phyloP scores from a whole-genome alignment of 352 stramenopile genomes.

The Pythium apleroticum region DNA sequence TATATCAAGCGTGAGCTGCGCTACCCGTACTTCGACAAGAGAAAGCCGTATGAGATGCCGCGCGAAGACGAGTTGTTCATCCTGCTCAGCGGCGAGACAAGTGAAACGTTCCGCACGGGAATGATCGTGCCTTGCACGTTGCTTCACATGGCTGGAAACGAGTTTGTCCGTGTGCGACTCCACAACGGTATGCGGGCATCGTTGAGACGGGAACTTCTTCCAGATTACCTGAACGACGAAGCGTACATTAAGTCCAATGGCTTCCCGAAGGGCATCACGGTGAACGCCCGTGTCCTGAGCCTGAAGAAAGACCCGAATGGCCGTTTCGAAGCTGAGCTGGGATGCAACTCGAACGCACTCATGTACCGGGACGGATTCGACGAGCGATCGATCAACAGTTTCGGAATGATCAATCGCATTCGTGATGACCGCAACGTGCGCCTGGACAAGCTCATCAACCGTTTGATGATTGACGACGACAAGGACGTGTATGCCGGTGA shows the following conservation, averaged over 20 bases:
- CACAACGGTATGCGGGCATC: slow-evolving; percentile 84
- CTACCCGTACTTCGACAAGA: slow-evolving; percentile 90
- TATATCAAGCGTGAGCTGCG: slow-evolving; percentile 89
- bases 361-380: slow-evolving; percentile 76
- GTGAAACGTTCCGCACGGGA: slow-evolving; percentile 71
- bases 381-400: slow-evolving; percentile 54
- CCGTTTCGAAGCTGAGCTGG: slow-evolving; percentile 73
- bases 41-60: slow-evolving; percentile 80
- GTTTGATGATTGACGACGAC: slow-evolving; percentile 71
- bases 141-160: slow-evolving; percentile 76
- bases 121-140: slow-evolving; percentile 89
- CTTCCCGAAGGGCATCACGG: slow-evolving; percentile 85
- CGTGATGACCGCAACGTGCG: slow-evolving; percentile 67
- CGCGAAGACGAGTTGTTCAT: slow-evolving; percentile 88
- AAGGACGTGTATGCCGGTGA: slow-evolving; percentile 38
- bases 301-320: slow-evolving; percentile 75
- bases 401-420: slow-evolving; percentile 49
- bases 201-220: slow-evolving; percentile 72
- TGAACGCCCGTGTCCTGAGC: slow-evolving; percentile 81
- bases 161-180: slow-evolving; percentile 81
- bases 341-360: slow-evolving; percentile 72
- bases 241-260: slow-evolving; percentile 31
- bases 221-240: slow-evolving; percentile 64
- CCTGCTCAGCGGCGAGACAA: slow-evolving; percentile 82
- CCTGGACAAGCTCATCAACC: slow-evolving; percentile 78